Percentiles rank a stretch among this genome's conserved stretches.
Evolutionary conservation across 2,329 filamentous ascomycete genomes (phyloP).

Genomic region (Aureobasidium lini): DNA sequence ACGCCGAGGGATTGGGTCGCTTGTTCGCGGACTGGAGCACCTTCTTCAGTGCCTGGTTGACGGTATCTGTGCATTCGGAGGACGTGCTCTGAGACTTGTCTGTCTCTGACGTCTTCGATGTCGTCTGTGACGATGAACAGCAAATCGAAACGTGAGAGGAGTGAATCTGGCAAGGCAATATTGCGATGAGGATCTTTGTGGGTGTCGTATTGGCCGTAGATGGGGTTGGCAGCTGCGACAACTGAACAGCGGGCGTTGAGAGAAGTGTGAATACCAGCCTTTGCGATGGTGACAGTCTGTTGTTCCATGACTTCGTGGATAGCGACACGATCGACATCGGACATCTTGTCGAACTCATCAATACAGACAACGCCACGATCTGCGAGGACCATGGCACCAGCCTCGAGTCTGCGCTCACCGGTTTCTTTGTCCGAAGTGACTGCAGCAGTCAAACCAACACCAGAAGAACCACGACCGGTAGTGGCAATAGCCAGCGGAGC

Average conservation of each 20-base stretch:
- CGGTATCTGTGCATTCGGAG: slow-evolving; percentile 95
- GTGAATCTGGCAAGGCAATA: slow-evolving; percentile 91
- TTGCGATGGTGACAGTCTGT: slow-evolving; percentile 97
- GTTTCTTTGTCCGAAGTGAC: slow-evolving; percentile 97
- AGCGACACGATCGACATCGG: slow-evolving; percentile 90
- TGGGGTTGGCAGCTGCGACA: slow-evolving; percentile 90
- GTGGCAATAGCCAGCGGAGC: slow-evolving; percentile 94
- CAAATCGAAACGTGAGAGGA: slow-evolving; percentile 96
- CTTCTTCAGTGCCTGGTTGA: slow-evolving; percentile 85
- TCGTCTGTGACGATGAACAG: slow-evolving; percentile 97
- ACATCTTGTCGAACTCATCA: slow-evolving; percentile 99
- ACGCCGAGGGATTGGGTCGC: slow-evolving; percentile 77
- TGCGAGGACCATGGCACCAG: slow-evolving; percentile 96
- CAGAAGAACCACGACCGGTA: slow-evolving; percentile 87
- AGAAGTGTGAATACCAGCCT: slow-evolving; percentile 96
- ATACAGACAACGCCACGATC: slow-evolving; percentile 98
- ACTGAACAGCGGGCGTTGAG: slow-evolving; percentile 96
- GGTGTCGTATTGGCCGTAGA: slow-evolving; percentile 96
- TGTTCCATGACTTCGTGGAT: slow-evolving; percentile 99
- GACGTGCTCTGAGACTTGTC: slow-evolving; percentile 91
- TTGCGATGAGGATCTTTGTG: slow-evolving; percentile 99
- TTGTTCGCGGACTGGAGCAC: slow-evolving; percentile 86
- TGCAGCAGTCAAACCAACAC: slow-evolving; percentile 93
- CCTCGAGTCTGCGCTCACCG: slow-evolving; percentile 86
- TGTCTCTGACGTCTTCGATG: slow-evolving; percentile 87